These are phyloP conservation scores for Carex arenaria DNA, from an alignment of 202 grass and related monocot genomes.

Conservation along the genomic window DNA sequence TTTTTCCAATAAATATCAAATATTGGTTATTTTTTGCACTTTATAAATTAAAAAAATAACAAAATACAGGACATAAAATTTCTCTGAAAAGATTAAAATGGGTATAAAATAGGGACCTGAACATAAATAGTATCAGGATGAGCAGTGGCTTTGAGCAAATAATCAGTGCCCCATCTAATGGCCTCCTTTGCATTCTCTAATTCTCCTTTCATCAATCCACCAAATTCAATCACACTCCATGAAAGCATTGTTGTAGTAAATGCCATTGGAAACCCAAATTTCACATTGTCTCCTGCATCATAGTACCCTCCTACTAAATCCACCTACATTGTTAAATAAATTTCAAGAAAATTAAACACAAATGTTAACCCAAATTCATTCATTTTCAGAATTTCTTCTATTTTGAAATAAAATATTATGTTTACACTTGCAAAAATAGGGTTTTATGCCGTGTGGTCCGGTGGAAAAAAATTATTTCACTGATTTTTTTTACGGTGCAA, in stretches of 20 bases:
- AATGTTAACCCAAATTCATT: neutral
- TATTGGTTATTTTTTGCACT: neutral
- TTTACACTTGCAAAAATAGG: too few species aligned
- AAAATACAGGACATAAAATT: neutral
- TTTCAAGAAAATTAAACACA: neutral
- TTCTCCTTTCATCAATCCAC: conserved; percentile 88
- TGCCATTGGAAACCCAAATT: conserved; percentile 96
- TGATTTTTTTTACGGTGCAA: too few species aligned
- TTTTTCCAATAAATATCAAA: neutral
- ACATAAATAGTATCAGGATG: conserved; percentile 80
- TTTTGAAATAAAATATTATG: too few species aligned
- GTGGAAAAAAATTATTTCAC: too few species aligned
- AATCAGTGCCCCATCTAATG: conserved; percentile 88
- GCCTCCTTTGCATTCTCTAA: conserved; percentile 66
- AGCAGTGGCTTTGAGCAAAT: conserved; percentile 88
- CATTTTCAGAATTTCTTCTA: too few species aligned
- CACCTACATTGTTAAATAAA: conserved; percentile 36
- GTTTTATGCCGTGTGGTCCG: too few species aligned
- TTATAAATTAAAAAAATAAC: neutral
- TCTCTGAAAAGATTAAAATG: neutral
- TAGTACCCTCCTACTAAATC: conserved; percentile 91
- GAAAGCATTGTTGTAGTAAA: conserved; percentile 91
- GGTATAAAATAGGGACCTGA: conserved; percentile 35
- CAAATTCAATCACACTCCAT: conserved; percentile 98
- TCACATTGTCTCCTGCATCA: conserved; percentile 95